phyloP scores from a whole-genome alignment of 2,329 filamentous ascomycete genomes.

The Aspergillus hortae region DNA sequence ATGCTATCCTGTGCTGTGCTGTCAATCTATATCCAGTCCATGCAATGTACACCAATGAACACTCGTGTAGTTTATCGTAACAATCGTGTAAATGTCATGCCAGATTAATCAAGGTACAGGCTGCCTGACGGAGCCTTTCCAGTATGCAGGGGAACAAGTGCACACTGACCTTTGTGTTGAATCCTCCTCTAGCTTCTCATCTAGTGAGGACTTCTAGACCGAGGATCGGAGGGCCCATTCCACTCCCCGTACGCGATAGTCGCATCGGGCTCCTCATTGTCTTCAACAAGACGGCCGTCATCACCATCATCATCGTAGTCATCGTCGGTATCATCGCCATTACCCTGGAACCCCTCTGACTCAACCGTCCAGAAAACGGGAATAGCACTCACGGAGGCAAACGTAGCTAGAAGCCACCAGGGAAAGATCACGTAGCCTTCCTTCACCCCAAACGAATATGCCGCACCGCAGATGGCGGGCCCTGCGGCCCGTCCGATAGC shows the following conservation, averaged over 20 bases:
- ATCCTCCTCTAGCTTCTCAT: neutral
- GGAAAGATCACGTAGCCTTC: conserved; percentile 72
- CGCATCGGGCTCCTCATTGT: neutral
- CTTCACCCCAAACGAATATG: conserved; percentile 74
- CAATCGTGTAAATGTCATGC: neutral
- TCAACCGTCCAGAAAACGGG: conserved; percentile 73
- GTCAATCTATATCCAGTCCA: no score
- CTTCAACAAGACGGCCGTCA: neutral
- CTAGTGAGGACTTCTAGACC: neutral
- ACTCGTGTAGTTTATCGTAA: no score
- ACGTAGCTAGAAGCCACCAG: conserved; percentile 71
- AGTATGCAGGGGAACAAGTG: neutral
- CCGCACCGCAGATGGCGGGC: conserved; percentile 67
- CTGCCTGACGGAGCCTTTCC: neutral
- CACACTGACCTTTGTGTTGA: neutral
- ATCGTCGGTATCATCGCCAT: conserved; percentile 22
- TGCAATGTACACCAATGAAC: no score
- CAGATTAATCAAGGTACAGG: neutral
- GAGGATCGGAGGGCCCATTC: neutral
- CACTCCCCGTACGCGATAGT: neutral
- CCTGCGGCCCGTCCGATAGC: conserved; percentile 77
- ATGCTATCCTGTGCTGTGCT: no score
- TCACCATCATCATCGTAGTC: conserved; percentile 20
- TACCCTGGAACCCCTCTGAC: conserved; percentile 61
- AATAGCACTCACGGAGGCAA: conserved; percentile 64